Evolutionary conservation across 805 yeast species (phyloP).

Genomic region (Teunomyces pallodes): DNA sequence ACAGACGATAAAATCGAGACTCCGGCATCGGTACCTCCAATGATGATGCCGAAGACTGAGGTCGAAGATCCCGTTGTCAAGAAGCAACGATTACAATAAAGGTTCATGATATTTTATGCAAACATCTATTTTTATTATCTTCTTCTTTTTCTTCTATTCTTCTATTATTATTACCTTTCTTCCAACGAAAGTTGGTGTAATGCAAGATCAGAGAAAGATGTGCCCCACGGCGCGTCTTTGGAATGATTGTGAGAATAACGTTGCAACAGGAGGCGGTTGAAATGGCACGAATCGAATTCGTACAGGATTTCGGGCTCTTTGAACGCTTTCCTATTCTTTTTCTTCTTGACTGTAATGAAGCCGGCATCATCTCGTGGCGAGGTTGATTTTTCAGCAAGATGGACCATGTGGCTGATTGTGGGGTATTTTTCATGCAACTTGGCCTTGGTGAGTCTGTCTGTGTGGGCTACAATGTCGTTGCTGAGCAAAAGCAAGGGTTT

Average conservation of each 20-base stretch:
- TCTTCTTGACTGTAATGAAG: constrained; percentile 15
- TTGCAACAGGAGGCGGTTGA: constrained; percentile 17
- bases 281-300: constrained; percentile 29
- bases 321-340: constrained; percentile 22
- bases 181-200: constrained; percentile 25
- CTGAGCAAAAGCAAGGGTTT: constrained; percentile 45
- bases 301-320: constrained; percentile 33
- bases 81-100: constrained; percentile 9
- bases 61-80: constrained; percentile 2
- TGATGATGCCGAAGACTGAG: not conserved
- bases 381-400: constrained; percentile 10
- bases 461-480: constrained; percentile 52
- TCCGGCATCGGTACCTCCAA: not conserved
- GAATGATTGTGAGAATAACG: constrained; percentile 16
- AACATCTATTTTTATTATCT: not conserved
- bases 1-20: constrained; percentile 21
- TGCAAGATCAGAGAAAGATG: constrained; percentile 53
- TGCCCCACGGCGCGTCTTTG: constrained; percentile 43
- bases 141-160: not conserved
- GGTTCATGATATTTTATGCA: too few species aligned
- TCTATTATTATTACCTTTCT: not conserved
- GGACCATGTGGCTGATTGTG: constrained; percentile 37
- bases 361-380: constrained; percentile 2
- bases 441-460: constrained; percentile 47
- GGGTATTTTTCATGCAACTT: constrained; percentile 46